Evolutionary conservation across 2,329 filamentous ascomycete species (phyloP).

Genomic region (Trichoderma citrinoviride): DNA sequence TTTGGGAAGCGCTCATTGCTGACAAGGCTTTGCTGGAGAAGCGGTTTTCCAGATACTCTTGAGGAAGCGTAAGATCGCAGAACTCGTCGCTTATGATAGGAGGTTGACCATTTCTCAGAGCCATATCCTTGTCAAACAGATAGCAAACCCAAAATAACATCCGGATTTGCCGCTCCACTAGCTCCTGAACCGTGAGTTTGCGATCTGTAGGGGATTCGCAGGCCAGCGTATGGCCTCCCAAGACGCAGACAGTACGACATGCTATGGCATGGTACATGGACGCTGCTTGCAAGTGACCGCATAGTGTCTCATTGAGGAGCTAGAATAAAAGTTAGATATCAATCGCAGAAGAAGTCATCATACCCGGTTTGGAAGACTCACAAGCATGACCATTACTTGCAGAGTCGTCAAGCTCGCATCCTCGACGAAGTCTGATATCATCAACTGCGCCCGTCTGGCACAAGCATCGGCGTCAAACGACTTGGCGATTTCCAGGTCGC

Average conservation of each 20-base stretch:
- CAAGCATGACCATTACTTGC: slow-evolving; percentile 48
- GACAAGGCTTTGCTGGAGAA: slow-evolving; percentile 15
- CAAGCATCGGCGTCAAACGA: slow-evolving; percentile 42
- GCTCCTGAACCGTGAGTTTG: slow-evolving; percentile 27
- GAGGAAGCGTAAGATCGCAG: slow-evolving; percentile 51
- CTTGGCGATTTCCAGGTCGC: slow-evolving; percentile 20
- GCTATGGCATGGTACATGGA: slow-evolving; percentile 45
- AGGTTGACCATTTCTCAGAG: slow-evolving; percentile 52
- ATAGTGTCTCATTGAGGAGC: slow-evolving; percentile 44
- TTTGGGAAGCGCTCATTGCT: slow-evolving; percentile 19
- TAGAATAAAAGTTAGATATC: slow-evolving; percentile 21
- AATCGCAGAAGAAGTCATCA: background rate
- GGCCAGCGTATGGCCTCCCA: slow-evolving; percentile 44
- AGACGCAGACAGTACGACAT: slow-evolving; percentile 47
- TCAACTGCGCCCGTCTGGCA: slow-evolving; percentile 40
- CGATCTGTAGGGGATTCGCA: slow-evolving; percentile 19
- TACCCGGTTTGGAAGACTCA: slow-evolving; percentile 31
- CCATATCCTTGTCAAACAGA: slow-evolving; percentile 54
- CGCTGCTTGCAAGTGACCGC: slow-evolving; percentile 46
- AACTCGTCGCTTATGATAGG: slow-evolving; percentile 50
- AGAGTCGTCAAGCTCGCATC: slow-evolving; percentile 44
- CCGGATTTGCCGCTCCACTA: slow-evolving; percentile 37
- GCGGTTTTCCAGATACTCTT: slow-evolving; percentile 30
- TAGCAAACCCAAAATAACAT: slow-evolving; percentile 56
- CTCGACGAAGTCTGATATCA: slow-evolving; percentile 44